Conservation (phyloP, 495 filamentous ascomycete species). For the Aspergillus panamensis region DNA sequence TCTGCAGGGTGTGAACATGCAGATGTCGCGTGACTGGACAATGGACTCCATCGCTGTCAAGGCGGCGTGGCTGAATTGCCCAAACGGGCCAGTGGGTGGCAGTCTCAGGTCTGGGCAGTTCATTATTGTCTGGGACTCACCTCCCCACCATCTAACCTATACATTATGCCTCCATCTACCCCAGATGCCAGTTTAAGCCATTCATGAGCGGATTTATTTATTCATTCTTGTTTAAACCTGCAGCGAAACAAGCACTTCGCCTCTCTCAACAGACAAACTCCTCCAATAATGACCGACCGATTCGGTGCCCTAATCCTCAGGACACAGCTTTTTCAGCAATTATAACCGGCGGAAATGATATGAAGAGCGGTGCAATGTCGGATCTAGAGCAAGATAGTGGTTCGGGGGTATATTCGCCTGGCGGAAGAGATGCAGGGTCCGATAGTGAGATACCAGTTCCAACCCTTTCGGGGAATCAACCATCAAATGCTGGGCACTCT, state of each 20-base stretch:
- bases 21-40: not conserved
- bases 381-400: constrained; percentile 17
- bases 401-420: not conserved
- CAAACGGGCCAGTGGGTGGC: not conserved
- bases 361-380: constrained; percentile 4
- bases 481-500: constrained; percentile 19
- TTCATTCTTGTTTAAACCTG: constrained; percentile 72
- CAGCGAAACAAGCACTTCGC: constrained; percentile 70
- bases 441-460: constrained; percentile 27
- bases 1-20: not conserved
- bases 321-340: constrained; percentile 13
- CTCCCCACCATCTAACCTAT: not conserved
- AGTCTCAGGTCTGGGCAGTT: not conserved
- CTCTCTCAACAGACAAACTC: constrained; percentile 48
- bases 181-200: constrained; percentile 12
- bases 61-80: not conserved
- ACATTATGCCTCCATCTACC: not conserved
- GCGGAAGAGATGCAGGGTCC: constrained; percentile 25
- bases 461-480: constrained; percentile 29
- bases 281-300: constrained; percentile 18
- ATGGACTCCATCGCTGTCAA: not conserved
- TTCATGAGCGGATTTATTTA: constrained; percentile 70
- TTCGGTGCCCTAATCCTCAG: constrained; percentile 17
- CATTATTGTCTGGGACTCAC: not conserved
- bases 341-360: constrained; percentile 9